Base-by-base conservation (phyloP, 306 rosid species). In the Notholithocarpus densiflorus region DNA sequence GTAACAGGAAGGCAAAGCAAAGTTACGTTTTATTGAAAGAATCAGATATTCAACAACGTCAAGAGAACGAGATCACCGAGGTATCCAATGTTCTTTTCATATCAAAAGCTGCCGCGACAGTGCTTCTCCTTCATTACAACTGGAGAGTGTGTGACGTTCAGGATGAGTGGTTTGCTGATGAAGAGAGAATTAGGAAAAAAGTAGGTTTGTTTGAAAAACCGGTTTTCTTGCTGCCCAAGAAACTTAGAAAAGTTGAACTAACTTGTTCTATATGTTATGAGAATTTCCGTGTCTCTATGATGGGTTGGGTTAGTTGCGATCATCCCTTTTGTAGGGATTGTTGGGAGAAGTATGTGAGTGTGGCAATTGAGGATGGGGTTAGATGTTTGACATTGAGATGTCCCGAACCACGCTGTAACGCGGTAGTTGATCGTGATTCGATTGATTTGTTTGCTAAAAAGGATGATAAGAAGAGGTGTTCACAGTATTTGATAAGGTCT, bases 311-410 rank as follows among this genome's bases (percentile, higher is more conserved):
- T 1, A 40, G 66, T 31, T 82, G 86, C 2, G 61, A 43, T 11
- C 83, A 78, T 32, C 61, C 68, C 17, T 73, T 56, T 20, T 78
- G 77, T 34, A 32, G 2, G 12, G 9, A 21, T 18, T 74, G 82
- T 8, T 74, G 77, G 80, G 75, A 52, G 10, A 10, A 18, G 7
- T 78, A 83, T 1, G 18, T 78, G 6, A 57, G 27, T 5, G 11
- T 5, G 5, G 68, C 52, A 15, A 74, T 78, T 29, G 4, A 56
- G 1, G 69, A 59, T 2, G 72, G 80, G 10, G 11, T 31, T 17
- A 37, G 19, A 13, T 68, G 80, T 61, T 68, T 83, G 31, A 37
- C n/a, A 8, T 69, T 83, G 40, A 34, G 0, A 6, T 34, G 40
- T 34, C 40, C 9, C 9, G 2, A 34, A 1, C 9, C 9, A 0